A percentile compares a stretch with the other conserved stretches of the same genome.
phyloP scores from a whole-genome alignment of 306 rosid species.

The Boehmeria nivea region DNA sequence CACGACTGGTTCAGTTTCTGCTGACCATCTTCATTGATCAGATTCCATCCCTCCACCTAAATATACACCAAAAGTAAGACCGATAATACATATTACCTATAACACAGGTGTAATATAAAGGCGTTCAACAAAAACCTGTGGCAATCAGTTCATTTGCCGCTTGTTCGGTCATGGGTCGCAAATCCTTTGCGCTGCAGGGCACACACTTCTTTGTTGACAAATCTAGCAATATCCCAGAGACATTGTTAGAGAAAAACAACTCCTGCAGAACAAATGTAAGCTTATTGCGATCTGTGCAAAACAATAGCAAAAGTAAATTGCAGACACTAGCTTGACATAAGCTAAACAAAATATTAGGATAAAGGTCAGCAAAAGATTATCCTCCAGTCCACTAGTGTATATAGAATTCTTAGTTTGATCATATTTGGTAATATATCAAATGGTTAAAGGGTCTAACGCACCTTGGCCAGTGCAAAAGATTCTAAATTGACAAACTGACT shows the following conservation, averaged over 20 bases:
- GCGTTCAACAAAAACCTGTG: too few species aligned
- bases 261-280: too few species aligned
- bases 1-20: constrained; percentile 57
- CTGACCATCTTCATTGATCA: constrained; percentile 51
- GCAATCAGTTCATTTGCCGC: constrained; percentile 49
- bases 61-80: constrained; percentile 2
- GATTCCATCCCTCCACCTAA: constrained; percentile 66
- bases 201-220: constrained; percentile 59
- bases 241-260: not conserved
- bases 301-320: too few species aligned
- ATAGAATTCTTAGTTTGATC: not conserved
- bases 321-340: too few species aligned
- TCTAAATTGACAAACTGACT: constrained; percentile 41
- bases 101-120: not conserved
- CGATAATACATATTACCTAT: not conserved
- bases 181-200: constrained; percentile 60
- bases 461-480: constrained; percentile 60
- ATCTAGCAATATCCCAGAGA: constrained; percentile 33
- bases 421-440: not conserved
- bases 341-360: too few species aligned
- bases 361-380: not conserved
- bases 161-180: constrained; percentile 65
- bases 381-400: not conserved
- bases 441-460: constrained; percentile 30
- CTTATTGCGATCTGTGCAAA: too few species aligned